These are phyloP conservation scores for Daldinia sp. DNA, from an alignment of 2,329 filamentous ascomycete genomes.

Conservation along the genomic window DNA sequence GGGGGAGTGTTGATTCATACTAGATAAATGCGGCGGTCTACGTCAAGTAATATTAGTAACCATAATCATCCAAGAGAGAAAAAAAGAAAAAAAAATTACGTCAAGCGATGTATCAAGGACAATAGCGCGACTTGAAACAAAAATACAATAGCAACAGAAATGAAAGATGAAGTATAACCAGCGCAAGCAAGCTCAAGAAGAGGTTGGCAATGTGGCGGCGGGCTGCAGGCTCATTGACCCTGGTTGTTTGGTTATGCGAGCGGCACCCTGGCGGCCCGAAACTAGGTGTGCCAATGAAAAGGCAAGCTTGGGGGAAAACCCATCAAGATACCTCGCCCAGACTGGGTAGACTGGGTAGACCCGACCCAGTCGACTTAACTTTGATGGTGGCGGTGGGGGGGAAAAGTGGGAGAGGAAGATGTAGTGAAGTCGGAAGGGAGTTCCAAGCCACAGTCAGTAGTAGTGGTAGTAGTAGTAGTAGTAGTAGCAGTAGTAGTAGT, in stretches of 20 bases:
- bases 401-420: conserved; percentile 20
- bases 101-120: background rate
- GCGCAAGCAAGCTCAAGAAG: conserved; percentile 16
- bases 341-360: conserved; percentile 21
- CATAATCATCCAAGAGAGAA: conserved; percentile 3
- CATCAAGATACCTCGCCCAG: conserved; percentile 30
- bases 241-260: conserved; percentile 38
- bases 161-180: conserved; percentile 1
- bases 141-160: background rate
- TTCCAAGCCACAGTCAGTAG: conserved; percentile 6
- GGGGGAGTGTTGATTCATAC: conserved; percentile 76
- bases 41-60: conserved; percentile 50
- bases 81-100: conserved; percentile 21
- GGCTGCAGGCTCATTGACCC: conserved; percentile 41
- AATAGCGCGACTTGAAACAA: background rate
- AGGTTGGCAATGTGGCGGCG: conserved; percentile 27
- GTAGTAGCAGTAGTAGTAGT: conserved; percentile 35
- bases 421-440: conserved; percentile 1
- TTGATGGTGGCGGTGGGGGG: conserved; percentile 33
- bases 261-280: conserved; percentile 46
- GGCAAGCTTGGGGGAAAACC: conserved; percentile 24
- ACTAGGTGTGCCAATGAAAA: conserved; percentile 43
- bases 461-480: conserved; percentile 3
- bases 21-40: conserved; percentile 68
- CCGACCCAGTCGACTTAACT: conserved; percentile 20